A percentile compares a stretch with the other conserved stretches of the same genome.
These are phyloP conservation scores for Piper betle DNA, from an alignment of 164 flowering plant species.

Conservation along the genomic window DNA sequence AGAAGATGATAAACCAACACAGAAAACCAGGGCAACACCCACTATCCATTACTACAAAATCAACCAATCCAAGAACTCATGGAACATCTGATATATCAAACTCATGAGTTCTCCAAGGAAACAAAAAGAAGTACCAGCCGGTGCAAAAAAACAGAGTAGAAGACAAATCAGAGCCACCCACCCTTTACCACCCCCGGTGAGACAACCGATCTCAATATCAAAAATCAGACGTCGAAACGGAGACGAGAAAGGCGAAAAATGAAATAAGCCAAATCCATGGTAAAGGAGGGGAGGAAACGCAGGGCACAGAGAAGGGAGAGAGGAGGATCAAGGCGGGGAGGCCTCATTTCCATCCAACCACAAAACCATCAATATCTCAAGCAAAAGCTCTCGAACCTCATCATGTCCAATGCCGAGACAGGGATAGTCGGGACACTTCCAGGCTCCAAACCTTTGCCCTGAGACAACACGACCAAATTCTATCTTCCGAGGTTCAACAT, in stretches of 20 bases:
- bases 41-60: too few species aligned
- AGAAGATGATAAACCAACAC: neutral
- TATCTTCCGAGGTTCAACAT: neutral
- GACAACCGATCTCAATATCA: neutral
- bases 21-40: neutral
- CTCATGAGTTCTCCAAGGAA: too few species aligned
- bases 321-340: neutral
- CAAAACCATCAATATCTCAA: neutral
- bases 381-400: slow-evolving; percentile 8
- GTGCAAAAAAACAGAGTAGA: neutral
- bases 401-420: slow-evolving; percentile 11
- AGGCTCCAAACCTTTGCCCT: too few species aligned
- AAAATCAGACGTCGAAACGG: neutral
- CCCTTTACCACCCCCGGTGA: too few species aligned
- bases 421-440: neutral
- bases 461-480: too few species aligned
- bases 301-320: neutral
- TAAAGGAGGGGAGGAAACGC: neutral
- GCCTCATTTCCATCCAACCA: neutral
- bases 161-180: neutral
- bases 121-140: neutral
- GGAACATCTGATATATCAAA: too few species aligned
- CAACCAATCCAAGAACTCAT: too few species aligned
- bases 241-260: neutral
- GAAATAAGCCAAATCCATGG: neutral